Conservation (phyloP, 2,329 filamentous ascomycete species). For the Sporothrix inflata region DNA sequence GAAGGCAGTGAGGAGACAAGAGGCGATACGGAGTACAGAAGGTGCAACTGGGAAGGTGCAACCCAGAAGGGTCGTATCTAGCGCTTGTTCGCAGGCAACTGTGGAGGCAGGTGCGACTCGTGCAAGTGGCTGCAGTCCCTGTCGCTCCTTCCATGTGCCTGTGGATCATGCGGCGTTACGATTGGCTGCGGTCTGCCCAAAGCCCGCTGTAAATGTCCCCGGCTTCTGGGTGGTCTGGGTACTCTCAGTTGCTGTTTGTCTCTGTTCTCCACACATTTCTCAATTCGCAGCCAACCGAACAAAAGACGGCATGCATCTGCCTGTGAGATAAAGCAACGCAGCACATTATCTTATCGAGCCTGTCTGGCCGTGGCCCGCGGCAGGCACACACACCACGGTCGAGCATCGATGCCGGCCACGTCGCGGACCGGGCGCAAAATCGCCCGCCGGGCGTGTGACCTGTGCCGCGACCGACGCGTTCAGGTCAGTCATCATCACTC, state of each 20-base stretch:
- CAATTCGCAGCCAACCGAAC: neutral
- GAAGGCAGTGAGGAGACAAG: neutral
- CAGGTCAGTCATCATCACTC: slow-evolving; percentile 17
- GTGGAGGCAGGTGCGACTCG: slow-evolving; percentile 12
- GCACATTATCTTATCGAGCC: neutral
- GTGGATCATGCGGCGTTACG: neutral
- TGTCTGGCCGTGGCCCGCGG: neutral
- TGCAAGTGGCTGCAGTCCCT: neutral
- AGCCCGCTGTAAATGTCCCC: neutral
- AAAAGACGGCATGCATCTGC: neutral
- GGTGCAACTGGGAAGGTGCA: neutral
- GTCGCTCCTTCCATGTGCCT: neutral
- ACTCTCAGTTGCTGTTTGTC: neutral
- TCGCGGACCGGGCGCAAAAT: slow-evolving; percentile 31
- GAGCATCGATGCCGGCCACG: neutral
- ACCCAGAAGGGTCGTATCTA: neutral
- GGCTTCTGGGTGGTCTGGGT: neutral
- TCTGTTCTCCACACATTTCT: slow-evolving; percentile 10
- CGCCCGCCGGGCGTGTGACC: slow-evolving; percentile 35
- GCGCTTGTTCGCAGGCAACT: neutral
- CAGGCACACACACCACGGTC: neutral
- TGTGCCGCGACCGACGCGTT: slow-evolving; percentile 34
- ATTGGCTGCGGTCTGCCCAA: neutral
- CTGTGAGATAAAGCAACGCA: neutral
- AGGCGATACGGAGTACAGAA: neutral